A percentile compares a stretch with the other conserved stretches of the same genome.
phyloP scores from a whole-genome alignment of 208 protist species.

The Leishmania martiniquensis region DNA sequence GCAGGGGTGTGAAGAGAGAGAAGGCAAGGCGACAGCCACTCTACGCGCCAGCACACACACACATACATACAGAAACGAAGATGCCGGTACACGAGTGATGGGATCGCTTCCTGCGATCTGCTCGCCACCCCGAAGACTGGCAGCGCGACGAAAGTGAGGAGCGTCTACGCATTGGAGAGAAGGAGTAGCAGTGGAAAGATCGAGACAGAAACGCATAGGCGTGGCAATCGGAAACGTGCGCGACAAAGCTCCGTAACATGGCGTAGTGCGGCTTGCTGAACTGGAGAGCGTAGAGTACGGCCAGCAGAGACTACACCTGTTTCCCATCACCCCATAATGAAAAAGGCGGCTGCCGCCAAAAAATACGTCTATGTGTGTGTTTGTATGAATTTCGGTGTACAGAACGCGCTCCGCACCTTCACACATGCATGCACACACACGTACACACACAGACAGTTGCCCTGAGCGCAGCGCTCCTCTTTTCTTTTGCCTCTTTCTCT shows the following conservation, averaged over 20 bases:
- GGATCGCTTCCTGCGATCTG: not conserved
- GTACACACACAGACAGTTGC: too few relatives aligned
- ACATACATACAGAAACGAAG: not conserved
- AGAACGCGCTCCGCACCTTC: not conserved
- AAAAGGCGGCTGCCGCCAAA: not conserved
- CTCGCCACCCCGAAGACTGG: not conserved
- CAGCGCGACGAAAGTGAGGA: not conserved
- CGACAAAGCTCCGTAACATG: not conserved
- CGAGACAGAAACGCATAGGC: not conserved
- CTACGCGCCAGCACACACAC: not conserved
- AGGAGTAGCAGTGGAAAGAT: not conserved
- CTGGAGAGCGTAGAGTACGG: not conserved
- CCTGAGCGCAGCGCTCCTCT: too few relatives aligned
- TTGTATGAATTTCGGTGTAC: too few relatives aligned
- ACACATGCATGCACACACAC: not conserved
- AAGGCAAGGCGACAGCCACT: not conserved
- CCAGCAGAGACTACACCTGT: too few relatives aligned
- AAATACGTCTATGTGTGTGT: not conserved
- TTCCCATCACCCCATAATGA: too few relatives aligned
- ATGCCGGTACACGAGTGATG: not conserved
- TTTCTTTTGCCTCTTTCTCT: not conserved
- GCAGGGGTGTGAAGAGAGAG: not conserved
- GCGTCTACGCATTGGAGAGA: not conserved
- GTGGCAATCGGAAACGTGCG: not conserved
- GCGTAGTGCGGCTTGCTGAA: not conserved